Evolutionary conservation across 73 alveolate species (phyloP).

Genomic region (Stentor roeselii): DNA sequence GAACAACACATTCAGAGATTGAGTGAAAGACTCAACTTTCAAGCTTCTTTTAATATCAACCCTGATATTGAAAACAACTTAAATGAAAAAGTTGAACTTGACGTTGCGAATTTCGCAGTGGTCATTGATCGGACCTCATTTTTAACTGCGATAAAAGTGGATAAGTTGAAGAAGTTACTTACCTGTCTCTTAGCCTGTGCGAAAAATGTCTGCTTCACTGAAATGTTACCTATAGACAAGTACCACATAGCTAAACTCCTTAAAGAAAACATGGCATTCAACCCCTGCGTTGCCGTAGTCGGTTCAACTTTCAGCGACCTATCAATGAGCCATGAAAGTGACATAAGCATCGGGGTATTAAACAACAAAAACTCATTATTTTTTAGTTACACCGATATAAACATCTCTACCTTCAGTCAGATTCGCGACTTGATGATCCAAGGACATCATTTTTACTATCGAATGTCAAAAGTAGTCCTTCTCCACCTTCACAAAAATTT

Average conservation of each 20-base stretch:
- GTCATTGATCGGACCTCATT: not conserved
- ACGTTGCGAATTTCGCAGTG: not conserved
- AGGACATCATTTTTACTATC: conserved; percentile 87
- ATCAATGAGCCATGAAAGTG: not conserved
- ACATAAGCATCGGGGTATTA: not conserved
- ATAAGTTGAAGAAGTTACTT: not conserved
- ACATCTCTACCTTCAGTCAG: conserved; percentile 70
- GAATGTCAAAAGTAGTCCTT: conserved; percentile 61
- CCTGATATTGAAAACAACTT: not conserved
- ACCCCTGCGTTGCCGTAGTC: not conserved
- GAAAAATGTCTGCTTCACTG: not conserved
- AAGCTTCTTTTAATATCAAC: no score
- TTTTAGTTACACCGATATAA: conserved; percentile 75
- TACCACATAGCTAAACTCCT: not conserved
- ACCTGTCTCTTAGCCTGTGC: not conserved
- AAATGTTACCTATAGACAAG: not conserved
- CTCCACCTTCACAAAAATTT: conserved; percentile 78
- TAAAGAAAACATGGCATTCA: not conserved
- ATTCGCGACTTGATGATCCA: conserved; percentile 80
- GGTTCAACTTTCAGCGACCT: not conserved
- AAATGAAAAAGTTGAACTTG: not conserved
- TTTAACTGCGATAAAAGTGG: not conserved
- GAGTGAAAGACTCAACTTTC: no score
- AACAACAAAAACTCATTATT: conserved; percentile 43
- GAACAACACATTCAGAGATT: no score